Percentiles rank a stretch among this genome's conserved stretches.
Evolutionary conservation across 2,329 filamentous ascomycete species (phyloP).

Genomic region (Purpureocillium lavendulum): DNA sequence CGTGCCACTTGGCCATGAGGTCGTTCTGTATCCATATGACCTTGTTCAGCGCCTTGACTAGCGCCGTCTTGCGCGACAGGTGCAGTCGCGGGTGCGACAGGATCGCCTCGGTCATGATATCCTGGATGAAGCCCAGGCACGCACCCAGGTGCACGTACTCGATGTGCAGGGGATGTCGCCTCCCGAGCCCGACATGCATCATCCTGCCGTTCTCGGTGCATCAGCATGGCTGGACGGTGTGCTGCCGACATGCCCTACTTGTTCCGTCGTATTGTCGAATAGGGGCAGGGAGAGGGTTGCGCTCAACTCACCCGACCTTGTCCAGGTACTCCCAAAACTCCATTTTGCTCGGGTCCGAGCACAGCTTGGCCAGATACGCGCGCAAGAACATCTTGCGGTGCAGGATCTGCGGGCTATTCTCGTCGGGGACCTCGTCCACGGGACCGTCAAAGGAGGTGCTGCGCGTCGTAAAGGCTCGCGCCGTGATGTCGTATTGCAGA

Average conservation of each 20-base stretch:
- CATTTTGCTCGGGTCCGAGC: conserved; percentile 65
- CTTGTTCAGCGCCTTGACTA: conserved; percentile 70
- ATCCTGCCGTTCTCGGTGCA: conserved; percentile 40
- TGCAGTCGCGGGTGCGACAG: conserved; percentile 61
- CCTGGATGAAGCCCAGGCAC: conserved; percentile 67
- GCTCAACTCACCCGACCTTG: conserved; percentile 67
- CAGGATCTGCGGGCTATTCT: conserved; percentile 66
- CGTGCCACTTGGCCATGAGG: conserved; percentile 76
- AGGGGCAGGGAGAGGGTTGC: no score
- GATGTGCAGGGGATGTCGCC: conserved; percentile 64
- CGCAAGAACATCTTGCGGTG: conserved; percentile 70
- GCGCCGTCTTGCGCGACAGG: conserved; percentile 59
- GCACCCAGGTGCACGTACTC: conserved; percentile 74
- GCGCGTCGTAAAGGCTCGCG: conserved; percentile 61
- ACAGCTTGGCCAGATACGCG: conserved; percentile 68
- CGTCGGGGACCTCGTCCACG: conserved; percentile 53
- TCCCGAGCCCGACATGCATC: conserved; percentile 74
- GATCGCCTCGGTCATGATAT: conserved; percentile 69
- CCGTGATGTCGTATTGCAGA: conserved; percentile 73
- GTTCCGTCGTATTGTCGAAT: no score
- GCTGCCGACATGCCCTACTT: no score
- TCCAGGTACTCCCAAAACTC: conserved; percentile 80
- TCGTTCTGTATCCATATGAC: conserved; percentile 87
- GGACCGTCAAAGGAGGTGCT: conserved; percentile 59
- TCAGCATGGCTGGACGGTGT: conserved; percentile 1